These are phyloP conservation scores for Tetradesmus obliquus DNA, from an alignment of 139 green algal species.

Conservation along the genomic window DNA sequence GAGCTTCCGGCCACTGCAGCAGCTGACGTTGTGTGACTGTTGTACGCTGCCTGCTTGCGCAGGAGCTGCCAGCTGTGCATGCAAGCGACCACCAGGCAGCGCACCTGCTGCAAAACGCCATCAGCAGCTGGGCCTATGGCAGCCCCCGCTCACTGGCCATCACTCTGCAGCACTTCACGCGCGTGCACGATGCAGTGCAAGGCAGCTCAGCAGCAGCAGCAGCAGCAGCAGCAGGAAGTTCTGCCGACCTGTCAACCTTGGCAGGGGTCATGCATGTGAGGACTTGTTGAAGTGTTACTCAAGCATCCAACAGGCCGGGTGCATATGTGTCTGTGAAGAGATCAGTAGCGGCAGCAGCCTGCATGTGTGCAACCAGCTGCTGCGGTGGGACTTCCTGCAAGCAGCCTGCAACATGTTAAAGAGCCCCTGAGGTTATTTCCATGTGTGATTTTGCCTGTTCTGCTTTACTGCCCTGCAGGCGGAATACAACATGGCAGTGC, in stretches of 20 bases:
- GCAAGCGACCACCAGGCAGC: conserved; percentile 12
- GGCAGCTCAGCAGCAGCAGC: conserved; percentile 1
- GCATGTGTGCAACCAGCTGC: no score
- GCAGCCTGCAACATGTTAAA: no score
- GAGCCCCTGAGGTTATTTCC: no score
- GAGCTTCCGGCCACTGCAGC: no score
- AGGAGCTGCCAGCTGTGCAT: conserved; percentile 11
- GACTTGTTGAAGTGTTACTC: not conserved
- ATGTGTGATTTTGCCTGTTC: not conserved
- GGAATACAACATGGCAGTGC: conserved; percentile 43
- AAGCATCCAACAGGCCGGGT: no score
- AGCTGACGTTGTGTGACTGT: not conserved
- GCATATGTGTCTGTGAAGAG: no score
- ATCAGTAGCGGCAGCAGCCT: no score
- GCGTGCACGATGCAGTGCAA: conserved; percentile 7
- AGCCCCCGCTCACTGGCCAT: conserved; percentile 26
- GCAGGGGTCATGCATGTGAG: conserved; percentile 39
- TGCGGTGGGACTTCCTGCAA: no score
- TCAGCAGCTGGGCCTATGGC: not conserved
- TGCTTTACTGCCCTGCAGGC: not conserved
- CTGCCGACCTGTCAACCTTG: conserved; percentile 21
- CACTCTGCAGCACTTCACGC: conserved; percentile 31
- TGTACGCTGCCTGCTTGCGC: not conserved
- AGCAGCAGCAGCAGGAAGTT: not conserved
- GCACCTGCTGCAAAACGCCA: conserved; percentile 10